These are phyloP conservation scores for Colletotrichum chrysophilum DNA, from an alignment of 2,329 filamentous ascomycete genomes.

Conservation along the genomic window DNA sequence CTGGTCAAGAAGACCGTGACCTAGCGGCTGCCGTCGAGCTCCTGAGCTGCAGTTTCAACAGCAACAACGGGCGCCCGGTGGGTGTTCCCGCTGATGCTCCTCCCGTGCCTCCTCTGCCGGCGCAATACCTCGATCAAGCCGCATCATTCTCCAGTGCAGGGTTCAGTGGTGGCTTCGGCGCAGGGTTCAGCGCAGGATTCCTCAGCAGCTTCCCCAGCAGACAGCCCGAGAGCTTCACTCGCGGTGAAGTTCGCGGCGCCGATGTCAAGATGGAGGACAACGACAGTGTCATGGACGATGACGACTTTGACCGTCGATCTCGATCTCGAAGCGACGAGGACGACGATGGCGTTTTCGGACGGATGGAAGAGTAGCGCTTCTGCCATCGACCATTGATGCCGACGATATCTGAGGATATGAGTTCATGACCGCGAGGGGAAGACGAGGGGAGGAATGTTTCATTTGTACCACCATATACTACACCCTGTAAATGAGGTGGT, in stretches of 20 bases:
- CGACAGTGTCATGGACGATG: conserved; percentile 68
- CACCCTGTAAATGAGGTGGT: conserved; percentile 55
- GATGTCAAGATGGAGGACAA: conserved; percentile 75
- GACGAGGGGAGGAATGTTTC: conserved; percentile 40
- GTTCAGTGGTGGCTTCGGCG: conserved; percentile 50
- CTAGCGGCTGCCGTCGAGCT: conserved; percentile 90
- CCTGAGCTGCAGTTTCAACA: conserved; percentile 90
- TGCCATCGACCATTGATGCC: conserved; percentile 11
- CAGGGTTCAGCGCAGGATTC: conserved; percentile 64
- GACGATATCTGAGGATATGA: conserved; percentile 22
- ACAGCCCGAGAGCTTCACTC: conserved; percentile 70
- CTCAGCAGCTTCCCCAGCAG: conserved; percentile 66
- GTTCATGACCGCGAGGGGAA: conserved; percentile 26
- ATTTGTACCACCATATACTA: conserved; percentile 54
- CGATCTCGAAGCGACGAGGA: conserved; percentile 81
- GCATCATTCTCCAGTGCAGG: conserved; percentile 62
- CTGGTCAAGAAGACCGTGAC: conserved; percentile 83
- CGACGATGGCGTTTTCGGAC: conserved; percentile 93
- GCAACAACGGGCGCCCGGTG: conserved; percentile 66
- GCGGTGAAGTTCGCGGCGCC: conserved; percentile 55
- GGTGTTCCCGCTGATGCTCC: conserved; percentile 76
- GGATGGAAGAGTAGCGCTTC: conserved; percentile 81
- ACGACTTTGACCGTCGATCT: conserved; percentile 66
- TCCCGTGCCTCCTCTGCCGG: conserved; percentile 85
- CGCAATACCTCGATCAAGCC: conserved; percentile 73